Evolutionary conservation across 2,329 filamentous ascomycete species (phyloP).

Genomic region (Mycogone perniciosa): DNA sequence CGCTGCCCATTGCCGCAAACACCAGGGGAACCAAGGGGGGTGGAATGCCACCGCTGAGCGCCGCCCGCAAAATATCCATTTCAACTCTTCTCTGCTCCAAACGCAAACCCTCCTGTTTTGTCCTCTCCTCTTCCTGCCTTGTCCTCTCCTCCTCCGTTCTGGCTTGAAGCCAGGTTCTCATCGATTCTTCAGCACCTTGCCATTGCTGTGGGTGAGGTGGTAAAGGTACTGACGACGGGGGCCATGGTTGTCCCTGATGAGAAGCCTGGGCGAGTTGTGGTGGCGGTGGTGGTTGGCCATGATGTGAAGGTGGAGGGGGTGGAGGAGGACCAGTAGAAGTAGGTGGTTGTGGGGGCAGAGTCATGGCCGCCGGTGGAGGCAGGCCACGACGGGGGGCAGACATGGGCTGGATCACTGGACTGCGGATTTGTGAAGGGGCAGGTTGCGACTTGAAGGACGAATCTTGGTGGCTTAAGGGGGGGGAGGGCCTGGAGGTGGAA

Average conservation of each 20-base stretch:
- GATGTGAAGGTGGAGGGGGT: slow-evolving; percentile 22
- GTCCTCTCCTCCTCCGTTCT: slow-evolving; percentile 68
- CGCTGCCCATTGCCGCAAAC: slow-evolving; percentile 61
- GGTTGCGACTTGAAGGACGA: slow-evolving; percentile 35
- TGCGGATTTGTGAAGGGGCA: slow-evolving; percentile 37
- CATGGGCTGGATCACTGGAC: slow-evolving; percentile 52
- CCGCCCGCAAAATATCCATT: slow-evolving; percentile 64
- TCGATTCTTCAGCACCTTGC: slow-evolving; percentile 62
- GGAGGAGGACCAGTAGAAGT: slow-evolving; percentile 22
- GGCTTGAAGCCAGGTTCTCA: slow-evolving; percentile 64
- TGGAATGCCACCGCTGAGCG: slow-evolving; percentile 63
- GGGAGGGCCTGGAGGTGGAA: slow-evolving; percentile 48
- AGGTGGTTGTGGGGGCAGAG: slow-evolving; percentile 45
- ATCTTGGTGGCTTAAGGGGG: slow-evolving; percentile 47
- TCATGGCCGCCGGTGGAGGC: slow-evolving; percentile 62
- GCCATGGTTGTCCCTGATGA: slow-evolving; percentile 29
- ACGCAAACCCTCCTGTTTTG: slow-evolving; percentile 56
- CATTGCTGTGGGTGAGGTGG: slow-evolving; percentile 61
- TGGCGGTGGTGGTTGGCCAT: slow-evolving; percentile 19
- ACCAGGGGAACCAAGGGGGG: slow-evolving; percentile 69
- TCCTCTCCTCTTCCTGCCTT: slow-evolving; percentile 68
- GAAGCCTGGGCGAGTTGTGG: slow-evolving; percentile 21
- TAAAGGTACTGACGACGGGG: slow-evolving; percentile 38
- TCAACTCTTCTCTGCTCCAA: slow-evolving; percentile 69
- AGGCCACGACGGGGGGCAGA: slow-evolving; percentile 63